Conservation (phyloP, 2,329 filamentous ascomycete species). For the Aspergillus ibericus region DNA sequence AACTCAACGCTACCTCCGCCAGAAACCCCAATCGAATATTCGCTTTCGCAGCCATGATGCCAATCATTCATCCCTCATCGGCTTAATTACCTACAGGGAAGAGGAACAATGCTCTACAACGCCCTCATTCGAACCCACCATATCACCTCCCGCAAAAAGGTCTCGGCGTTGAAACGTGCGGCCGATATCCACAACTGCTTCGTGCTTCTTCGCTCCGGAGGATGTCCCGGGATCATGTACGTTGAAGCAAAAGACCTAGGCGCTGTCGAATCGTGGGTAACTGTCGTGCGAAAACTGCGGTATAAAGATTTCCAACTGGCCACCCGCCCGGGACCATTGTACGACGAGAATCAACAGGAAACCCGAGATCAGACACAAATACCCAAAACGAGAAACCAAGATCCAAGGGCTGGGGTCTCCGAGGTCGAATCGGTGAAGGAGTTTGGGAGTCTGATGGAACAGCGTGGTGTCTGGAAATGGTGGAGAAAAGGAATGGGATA, state of each 20-base stretch:
- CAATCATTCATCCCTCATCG: neutral
- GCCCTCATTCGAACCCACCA: conserved; percentile 76
- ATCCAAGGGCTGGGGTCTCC: conserved; percentile 40
- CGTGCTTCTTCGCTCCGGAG: conserved; percentile 66
- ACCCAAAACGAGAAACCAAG: neutral
- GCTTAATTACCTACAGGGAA: neutral
- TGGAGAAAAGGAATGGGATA: conserved; percentile 68
- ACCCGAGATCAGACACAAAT: neutral
- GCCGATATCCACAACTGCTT: conserved; percentile 61
- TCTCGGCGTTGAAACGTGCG: conserved; percentile 63
- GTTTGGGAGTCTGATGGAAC: conserved; percentile 63
- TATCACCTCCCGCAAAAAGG: conserved; percentile 77
- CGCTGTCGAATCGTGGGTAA: conserved; percentile 64
- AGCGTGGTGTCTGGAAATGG: conserved; percentile 61
- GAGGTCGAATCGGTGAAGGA: conserved; percentile 66
- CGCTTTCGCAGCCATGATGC: neutral
- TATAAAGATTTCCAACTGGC: conserved; percentile 74
- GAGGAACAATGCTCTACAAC: conserved; percentile 43
- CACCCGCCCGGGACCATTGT: conserved; percentile 49
- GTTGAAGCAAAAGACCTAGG: conserved; percentile 60
- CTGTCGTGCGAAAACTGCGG: conserved; percentile 61
- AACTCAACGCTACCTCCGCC: neutral
- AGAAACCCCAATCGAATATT: neutral
- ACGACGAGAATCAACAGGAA: conserved; percentile 15
- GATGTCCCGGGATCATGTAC: conserved; percentile 76